Evolutionary conservation across 1,284 basidiomycete genomes (phyloP).

Genomic region (Cystobasidium pallidum): DNA sequence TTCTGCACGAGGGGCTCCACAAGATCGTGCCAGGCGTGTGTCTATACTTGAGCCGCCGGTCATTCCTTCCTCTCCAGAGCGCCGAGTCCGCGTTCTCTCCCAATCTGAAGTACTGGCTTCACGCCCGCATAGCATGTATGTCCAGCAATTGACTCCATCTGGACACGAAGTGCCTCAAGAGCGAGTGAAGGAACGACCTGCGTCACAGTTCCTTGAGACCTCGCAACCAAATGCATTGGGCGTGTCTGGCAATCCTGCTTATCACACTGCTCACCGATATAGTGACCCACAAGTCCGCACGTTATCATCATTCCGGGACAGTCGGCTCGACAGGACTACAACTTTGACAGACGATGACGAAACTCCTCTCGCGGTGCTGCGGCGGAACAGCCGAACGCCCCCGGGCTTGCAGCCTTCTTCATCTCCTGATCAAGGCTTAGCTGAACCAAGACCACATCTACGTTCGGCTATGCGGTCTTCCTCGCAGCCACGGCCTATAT

Average conservation of each 20-base stretch:
- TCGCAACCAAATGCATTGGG: neutral
- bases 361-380: constrained; percentile 1
- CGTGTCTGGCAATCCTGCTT: neutral
- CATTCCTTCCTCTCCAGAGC: neutral
- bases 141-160: neutral
- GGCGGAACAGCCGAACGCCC: neutral
- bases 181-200: neutral
- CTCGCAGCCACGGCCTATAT: constrained; percentile 1
- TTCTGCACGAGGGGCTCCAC: neutral
- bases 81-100: neutral
- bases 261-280: neutral
- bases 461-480: constrained; percentile 9
- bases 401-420: neutral
- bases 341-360: constrained; percentile 4
- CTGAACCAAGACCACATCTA: constrained; percentile 5
- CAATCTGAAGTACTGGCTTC: neutral
- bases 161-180: no score
- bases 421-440: neutral
- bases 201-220: neutral
- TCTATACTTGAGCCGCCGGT: neutral
- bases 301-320: neutral
- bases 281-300: neutral
- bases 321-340: neutral
- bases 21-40: neutral
- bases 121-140: constrained; percentile 10